Base-by-base conservation (phyloP, 2,329 filamentous ascomycete genomes). In the Karstenula rhodostoma region DNA sequence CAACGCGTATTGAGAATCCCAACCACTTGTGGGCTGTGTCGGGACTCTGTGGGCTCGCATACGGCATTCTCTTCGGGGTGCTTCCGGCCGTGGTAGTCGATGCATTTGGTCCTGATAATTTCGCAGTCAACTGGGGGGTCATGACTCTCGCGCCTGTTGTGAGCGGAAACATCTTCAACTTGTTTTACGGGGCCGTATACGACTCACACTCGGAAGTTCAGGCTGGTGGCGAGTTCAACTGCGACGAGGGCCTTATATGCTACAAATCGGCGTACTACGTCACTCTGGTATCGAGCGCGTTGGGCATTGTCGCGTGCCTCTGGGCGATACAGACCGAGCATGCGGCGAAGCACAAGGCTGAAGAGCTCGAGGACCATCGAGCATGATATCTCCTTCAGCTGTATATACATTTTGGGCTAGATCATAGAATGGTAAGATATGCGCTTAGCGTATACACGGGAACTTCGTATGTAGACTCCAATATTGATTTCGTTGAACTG, bases 51-150 rank as follows among this genome's bases (percentile, higher is more conserved):
- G 95, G 95, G 0, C 82, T 98, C 0, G 94, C 89, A 1, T 99
- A 99, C 76, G 95, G 95, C 2, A 92, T 96, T 66, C 84, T 98
- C 0, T 98, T 98, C 67, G 95, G 95, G 35, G 94, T 97, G 22
- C 97, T 92, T 77, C 95, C 95, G 0, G 94, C 93, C 13, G 88
- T 98, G 19, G 81, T 84, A 4, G 93, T 94, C 7, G 94, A 98
- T 75, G 90, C 90, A 0, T 99, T 99, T 75, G 95, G 95, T 8
- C 90, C 97, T 27, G 86, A 90, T 62, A 94, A 94, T 1, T 83
- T 99, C 49, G 93, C 90, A 57, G 92, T 97, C 74, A 99, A 98
- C 73, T 99, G 95, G 94, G 95, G 95, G 15, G 90, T 91, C 69
- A 96, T 99, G 89, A 97, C 93, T 0, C 82, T 97, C 50, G 90